A percentile compares a stretch with the other conserved stretches of the same genome.
phyloP scores from a whole-genome alignment of 768 basidiomycete genomes.

The Melanogaster broomeanus region DNA sequence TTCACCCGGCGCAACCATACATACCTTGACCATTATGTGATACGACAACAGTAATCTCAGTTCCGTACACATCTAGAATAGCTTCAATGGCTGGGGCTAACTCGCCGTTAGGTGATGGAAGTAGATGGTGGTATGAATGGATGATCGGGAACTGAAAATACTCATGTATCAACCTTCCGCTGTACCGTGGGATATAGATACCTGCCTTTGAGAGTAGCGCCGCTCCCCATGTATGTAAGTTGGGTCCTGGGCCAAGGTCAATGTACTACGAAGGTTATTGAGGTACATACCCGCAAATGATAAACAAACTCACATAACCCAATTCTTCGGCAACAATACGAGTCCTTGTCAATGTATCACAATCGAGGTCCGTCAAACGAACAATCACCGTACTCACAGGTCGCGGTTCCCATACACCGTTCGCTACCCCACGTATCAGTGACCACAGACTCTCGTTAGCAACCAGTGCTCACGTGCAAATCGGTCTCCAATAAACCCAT shows the following conservation, averaged over 20 bases:
- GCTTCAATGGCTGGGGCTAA: conserved; percentile 91
- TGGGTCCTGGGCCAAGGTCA: conserved; percentile 87
- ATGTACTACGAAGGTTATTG: conserved; percentile 56
- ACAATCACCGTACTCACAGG: conserved; percentile 46
- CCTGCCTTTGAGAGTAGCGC: conserved; percentile 74
- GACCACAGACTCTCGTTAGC: background rate
- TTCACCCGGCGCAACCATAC: conserved; percentile 10
- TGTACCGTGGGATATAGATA: background rate
- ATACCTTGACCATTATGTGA: conserved; percentile 90
- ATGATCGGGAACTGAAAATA: conserved; percentile 77
- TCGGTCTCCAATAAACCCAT: conserved; percentile 88
- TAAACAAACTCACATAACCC: conserved; percentile 64
- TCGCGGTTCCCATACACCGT: conserved; percentile 85
- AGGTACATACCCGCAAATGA: conserved; percentile 2
- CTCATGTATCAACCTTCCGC: background rate
- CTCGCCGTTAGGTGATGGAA: conserved; percentile 85
- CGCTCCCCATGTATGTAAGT: conserved; percentile 89
- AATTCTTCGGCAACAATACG: conserved; percentile 75
- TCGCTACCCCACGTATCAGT: conserved; percentile 40
- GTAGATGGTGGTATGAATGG: conserved; percentile 79
- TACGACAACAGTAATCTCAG: conserved; percentile 79
- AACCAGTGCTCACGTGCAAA: conserved; percentile 58
- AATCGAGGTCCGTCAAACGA: background rate
- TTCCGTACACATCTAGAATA: conserved; percentile 76
- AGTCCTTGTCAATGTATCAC: conserved; percentile 48